Evolutionary conservation across 179 eudicot species (phyloP), one percentile per base, ranked within the genome.

Genomic region (Carnegiea gigantea): DNA sequence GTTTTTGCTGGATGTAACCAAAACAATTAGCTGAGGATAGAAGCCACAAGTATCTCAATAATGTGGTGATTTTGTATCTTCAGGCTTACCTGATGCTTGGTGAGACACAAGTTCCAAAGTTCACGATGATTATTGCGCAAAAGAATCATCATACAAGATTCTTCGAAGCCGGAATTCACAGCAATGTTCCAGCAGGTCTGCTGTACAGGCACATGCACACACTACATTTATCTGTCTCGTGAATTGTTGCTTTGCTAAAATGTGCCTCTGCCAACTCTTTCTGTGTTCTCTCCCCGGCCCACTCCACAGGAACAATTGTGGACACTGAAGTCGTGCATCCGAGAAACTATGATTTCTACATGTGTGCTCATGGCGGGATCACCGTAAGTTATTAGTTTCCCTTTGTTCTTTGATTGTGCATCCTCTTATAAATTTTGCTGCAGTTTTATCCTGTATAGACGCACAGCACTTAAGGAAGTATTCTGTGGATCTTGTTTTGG

Each of bases 51-150:
- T 77, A 38, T 65, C 83, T 76, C 70, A 23, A 10, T 38, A 30
- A 38, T 70, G 9, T 54, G 8, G 30, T 54, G 70, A 1, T 38
- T 73, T 82, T 11, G 2, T 54, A 68, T 24, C 44, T 76, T 44
- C 92, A 97, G 99, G 99, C 99, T 76, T 95, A 88, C 79, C 84
- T 86, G 79, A 81, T 84, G 82, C 91, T 92, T 79, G 97, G 97
- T 77, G 98, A 89, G 83, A 85, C 77, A 74, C 84, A 92, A 53
- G 71, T 87, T 75, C 99, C 99, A 33, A 97, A 93, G 82, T 93
- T 97, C 86, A 97, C 98, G 0, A 90, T 97, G 83, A 92, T 97
- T 81, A 93, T 97, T 72, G 98, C 98, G 75, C 99, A 97, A 77
- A 97, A 95, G 88, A 93, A 91, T 80, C 99, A 97, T 83, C 92